These are phyloP conservation scores for Endoconidiophora laricicola DNA, from an alignment of 2,329 filamentous ascomycete genomes.

Conservation along the genomic window DNA sequence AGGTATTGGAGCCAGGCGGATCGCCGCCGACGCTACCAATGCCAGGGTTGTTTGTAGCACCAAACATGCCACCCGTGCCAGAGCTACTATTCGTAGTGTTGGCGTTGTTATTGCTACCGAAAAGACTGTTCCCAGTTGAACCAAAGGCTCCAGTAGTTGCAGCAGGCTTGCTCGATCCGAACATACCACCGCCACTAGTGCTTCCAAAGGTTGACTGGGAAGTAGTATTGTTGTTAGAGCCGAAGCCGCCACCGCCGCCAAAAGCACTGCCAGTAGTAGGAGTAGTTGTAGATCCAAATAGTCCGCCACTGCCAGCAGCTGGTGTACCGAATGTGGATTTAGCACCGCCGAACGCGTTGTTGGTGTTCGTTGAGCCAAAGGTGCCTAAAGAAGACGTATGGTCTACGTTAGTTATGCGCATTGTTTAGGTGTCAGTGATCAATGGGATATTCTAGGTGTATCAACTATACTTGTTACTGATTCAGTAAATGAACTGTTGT, in stretches of 20 bases:
- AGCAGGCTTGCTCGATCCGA: conserved; percentile 31
- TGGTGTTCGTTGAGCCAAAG: conserved; percentile 17
- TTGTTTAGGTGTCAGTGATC: conserved; percentile 12
- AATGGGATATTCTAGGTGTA: conserved; percentile 1
- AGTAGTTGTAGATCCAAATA: conserved; percentile 28
- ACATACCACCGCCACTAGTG: conserved; percentile 28
- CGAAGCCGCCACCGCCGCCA: conserved; percentile 26
- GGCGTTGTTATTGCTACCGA: conserved; percentile 27
- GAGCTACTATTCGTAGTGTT: conserved; percentile 10
- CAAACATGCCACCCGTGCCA: conserved; percentile 26
- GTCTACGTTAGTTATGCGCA: background rate
- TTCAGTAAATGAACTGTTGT: background rate
- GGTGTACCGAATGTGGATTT: conserved; percentile 38
- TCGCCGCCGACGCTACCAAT: conserved; percentile 35
- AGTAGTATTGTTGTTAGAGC: conserved; percentile 16
- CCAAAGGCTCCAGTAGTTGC: conserved; percentile 29
- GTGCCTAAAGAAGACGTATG: conserved; percentile 10
- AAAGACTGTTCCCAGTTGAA: conserved; percentile 23
- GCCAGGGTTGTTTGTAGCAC: conserved; percentile 29
- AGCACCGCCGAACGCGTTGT: conserved; percentile 22
- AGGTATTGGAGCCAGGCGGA: conserved; percentile 50
- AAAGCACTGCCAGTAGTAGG: conserved; percentile 18
- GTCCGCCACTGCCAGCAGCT: conserved; percentile 25
- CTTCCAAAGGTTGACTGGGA: conserved; percentile 15
- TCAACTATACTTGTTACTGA: too few species aligned